A percentile compares a stretch with the other conserved stretches of the same genome.
Evolutionary conservation across 495 filamentous ascomycete genomes (phyloP).

Genomic region (Penicillium chermesinum): DNA sequence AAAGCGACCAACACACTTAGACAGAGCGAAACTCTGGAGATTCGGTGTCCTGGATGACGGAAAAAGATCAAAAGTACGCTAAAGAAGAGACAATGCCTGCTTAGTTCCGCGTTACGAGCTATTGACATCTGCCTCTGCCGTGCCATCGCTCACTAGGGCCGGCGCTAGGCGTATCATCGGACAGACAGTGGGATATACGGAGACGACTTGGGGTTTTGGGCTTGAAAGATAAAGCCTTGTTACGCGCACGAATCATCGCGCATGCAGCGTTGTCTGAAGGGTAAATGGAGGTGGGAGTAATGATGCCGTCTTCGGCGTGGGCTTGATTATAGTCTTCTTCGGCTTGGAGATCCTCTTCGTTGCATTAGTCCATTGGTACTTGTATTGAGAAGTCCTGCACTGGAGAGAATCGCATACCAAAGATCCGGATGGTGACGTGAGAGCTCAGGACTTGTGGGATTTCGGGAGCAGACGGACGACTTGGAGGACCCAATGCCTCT

Average conservation of each 20-base stretch:
- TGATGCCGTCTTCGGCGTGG: not conserved
- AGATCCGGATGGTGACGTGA: not conserved
- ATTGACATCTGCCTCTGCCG: not conserved
- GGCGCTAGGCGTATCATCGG: not conserved
- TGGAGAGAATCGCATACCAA: not conserved
- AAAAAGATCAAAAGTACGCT: too few species aligned
- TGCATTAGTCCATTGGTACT: too few species aligned
- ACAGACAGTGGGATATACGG: not conserved
- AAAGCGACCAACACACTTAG: too few species aligned
- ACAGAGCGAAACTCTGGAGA: too few species aligned
- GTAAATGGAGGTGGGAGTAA: not conserved
- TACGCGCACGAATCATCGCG: not conserved
- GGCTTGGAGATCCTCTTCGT: not conserved
- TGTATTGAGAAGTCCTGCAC: not conserved
- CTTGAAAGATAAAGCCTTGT: not conserved
- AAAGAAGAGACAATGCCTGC: too few species aligned
- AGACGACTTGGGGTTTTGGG: not conserved
- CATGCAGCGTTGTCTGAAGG: not conserved
- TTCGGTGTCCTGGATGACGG: too few species aligned
- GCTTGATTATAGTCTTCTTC: not conserved
- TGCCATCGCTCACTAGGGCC: not conserved
- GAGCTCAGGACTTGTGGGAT: not conserved
- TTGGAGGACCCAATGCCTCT: not conserved
- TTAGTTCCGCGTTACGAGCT: not conserved
- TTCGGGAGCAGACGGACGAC: not conserved